Evolutionary conservation across 106 monocot genomes (phyloP).

Genomic region (Triglochin maritima): DNA sequence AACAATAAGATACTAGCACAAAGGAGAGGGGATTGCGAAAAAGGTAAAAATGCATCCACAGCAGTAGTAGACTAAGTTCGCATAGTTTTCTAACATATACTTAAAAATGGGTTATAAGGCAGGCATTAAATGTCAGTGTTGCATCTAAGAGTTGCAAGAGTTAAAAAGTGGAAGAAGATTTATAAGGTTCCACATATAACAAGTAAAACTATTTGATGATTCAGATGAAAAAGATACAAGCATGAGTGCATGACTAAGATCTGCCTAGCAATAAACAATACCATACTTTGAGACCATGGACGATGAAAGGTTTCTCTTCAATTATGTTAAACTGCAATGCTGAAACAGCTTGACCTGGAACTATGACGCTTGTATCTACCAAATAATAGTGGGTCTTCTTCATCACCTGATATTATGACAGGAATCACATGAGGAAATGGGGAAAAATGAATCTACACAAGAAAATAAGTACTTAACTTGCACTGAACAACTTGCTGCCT

Average conservation of each 20-base stretch:
- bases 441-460: too few species aligned
- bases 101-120: background rate
- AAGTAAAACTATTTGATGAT: background rate
- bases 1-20: too few species aligned
- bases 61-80: too few species aligned
- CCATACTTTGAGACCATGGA: constrained; percentile 7
- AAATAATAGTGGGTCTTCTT: constrained; percentile 92
- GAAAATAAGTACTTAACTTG: too few species aligned
- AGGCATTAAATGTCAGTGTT: background rate
- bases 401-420: constrained; percentile 58
- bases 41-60: too few species aligned
- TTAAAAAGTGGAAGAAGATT: background rate
- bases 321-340: constrained; percentile 86
- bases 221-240: too few species aligned
- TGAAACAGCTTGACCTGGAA: constrained; percentile 94
- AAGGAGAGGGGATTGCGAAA: too few species aligned
- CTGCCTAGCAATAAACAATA: background rate
- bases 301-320: constrained; percentile 54
- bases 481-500: too few species aligned
- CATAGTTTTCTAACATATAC: background rate
- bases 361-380: constrained; percentile 85
- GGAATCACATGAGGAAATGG: too few species aligned
- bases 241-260: too few species aligned
- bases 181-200: background rate
- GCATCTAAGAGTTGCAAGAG: background rate